These are phyloP conservation scores for Beta vulgaris DNA, from an alignment of 148 eudicot genomes.

Conservation along the genomic window DNA sequence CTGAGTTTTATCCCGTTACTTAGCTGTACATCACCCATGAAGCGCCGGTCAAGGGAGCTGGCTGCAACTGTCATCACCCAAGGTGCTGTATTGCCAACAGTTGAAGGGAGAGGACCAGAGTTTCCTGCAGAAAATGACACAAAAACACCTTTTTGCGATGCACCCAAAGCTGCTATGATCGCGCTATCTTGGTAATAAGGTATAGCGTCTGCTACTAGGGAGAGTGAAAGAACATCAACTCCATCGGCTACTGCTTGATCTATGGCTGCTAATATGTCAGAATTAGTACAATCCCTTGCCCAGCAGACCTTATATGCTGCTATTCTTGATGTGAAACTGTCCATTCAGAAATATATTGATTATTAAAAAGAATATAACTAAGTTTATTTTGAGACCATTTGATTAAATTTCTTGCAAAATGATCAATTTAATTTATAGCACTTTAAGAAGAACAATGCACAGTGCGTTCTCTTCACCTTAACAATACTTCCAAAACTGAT, in stretches of 20 bases:
- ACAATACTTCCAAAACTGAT: too few species aligned
- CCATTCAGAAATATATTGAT: neutral
- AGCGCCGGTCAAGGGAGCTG: constrained; percentile 49
- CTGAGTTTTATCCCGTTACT: constrained; percentile 40
- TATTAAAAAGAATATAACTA: neutral
- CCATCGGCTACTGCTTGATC: constrained; percentile 57
- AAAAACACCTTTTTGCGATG: constrained; percentile 46
- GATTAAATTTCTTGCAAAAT: too few species aligned
- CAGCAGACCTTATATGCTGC: constrained; percentile 70
- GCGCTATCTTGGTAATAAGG: constrained; percentile 49
- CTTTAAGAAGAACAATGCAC: too few species aligned
- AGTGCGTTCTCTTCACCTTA: too few species aligned
- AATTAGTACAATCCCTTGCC: constrained; percentile 41
- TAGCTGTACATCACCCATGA: constrained; percentile 41
- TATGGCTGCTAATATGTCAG: constrained; percentile 60
- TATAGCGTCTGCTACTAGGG: constrained; percentile 46
- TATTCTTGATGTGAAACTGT: constrained; percentile 47
- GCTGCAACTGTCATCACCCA: constrained; percentile 71
- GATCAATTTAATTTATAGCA: too few species aligned
- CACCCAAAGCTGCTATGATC: constrained; percentile 55
- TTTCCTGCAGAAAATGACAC: constrained; percentile 68
- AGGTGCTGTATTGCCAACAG: constrained; percentile 62
- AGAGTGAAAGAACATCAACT: constrained; percentile 56
- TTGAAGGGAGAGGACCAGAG: constrained; percentile 47
- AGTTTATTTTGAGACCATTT: too few species aligned